Evolutionary conservation across 441 rosid species (phyloP).

Genomic region (Syzygium malaccense): DNA sequence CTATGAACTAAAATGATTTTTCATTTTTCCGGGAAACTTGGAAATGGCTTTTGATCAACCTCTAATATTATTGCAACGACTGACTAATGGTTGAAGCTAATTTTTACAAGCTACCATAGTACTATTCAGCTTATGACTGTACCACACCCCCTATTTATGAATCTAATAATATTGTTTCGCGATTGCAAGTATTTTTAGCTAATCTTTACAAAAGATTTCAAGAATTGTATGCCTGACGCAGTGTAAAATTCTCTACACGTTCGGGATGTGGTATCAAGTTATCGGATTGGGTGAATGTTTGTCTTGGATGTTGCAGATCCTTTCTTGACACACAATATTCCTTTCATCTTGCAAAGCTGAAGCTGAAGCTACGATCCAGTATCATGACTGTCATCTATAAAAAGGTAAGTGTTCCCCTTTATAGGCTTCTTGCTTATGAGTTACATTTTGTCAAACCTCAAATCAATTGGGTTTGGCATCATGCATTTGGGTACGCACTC

Average conservation of each 20-base stretch:
- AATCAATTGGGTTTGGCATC: not conserved
- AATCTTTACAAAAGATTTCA: not conserved
- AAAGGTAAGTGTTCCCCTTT: constrained; percentile 43
- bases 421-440: not conserved
- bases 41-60: not conserved
- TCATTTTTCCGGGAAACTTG: not conserved
- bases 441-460: not conserved
- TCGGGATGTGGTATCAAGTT: not conserved
- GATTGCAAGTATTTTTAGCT: not conserved
- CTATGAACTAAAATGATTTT: not conserved
- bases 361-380: constrained; percentile 79
- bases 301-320: constrained; percentile 52
- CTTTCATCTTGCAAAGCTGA: constrained; percentile 68
- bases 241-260: not conserved
- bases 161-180: not conserved
- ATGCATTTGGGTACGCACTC: not conserved
- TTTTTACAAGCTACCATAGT: not conserved
- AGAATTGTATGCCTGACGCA: not conserved
- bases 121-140: not conserved
- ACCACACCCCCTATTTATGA: not conserved
- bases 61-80: not conserved
- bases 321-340: constrained; percentile 86
- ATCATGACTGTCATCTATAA: constrained; percentile 77
- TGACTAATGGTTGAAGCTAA: not conserved
- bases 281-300: constrained; percentile 4